phyloP scores from a whole-genome alignment of 495 filamentous ascomycete species.

The Tirmania nivea region DNA sequence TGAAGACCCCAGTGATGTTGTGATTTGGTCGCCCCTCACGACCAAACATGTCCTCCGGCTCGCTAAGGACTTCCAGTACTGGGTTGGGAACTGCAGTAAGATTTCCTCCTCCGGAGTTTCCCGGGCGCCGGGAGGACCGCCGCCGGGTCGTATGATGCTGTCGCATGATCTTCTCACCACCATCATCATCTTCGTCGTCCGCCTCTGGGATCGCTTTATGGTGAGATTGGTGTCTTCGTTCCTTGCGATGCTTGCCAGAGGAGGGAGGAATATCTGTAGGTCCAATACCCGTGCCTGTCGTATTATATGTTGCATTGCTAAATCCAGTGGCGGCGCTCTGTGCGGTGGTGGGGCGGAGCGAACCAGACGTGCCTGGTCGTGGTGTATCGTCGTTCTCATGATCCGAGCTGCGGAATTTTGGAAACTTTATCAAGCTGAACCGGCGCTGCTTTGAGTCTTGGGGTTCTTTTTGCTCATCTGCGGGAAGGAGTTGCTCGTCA shows the following conservation, averaged over 20 bases:
- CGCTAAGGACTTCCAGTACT: not conserved
- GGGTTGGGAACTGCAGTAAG: not conserved
- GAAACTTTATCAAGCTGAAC: not conserved
- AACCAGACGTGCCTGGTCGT: not conserved
- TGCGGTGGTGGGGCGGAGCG: not conserved
- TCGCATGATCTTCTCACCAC: not conserved
- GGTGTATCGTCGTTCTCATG: not conserved
- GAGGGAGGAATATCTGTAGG: not conserved
- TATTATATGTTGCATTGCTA: not conserved
- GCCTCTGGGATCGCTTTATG: not conserved
- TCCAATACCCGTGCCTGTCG: not conserved
- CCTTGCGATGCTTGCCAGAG: not conserved
- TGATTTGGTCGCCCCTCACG: not conserved
- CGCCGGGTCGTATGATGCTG: not conserved
- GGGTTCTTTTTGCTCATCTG: not conserved
- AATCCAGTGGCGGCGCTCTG: not conserved
- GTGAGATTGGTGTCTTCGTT: not conserved
- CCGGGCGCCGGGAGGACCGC: not conserved
- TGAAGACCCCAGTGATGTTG: not conserved
- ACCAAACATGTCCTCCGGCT: not conserved
- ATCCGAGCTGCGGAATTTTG: not conserved
- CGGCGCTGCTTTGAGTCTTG: not conserved
- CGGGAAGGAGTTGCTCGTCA: not conserved
- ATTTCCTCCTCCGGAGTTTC: not conserved
- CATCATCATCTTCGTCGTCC: not conserved